Evolutionary conservation across 83 land plant species (phyloP), one percentile per base, ranked within the genome.

Genomic region (Isoetes engelmannii): DNA sequence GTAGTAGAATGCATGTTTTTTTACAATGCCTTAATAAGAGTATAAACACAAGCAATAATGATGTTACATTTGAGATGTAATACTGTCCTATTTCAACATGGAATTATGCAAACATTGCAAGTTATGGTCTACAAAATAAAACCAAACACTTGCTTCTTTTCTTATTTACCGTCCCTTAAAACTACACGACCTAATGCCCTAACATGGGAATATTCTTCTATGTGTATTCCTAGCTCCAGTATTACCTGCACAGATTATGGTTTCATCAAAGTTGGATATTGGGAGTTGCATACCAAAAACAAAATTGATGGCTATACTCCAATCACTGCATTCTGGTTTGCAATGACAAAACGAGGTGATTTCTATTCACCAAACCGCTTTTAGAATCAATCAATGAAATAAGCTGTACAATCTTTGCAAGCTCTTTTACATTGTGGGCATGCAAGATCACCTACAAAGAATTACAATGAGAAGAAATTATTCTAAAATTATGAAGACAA

Each of bases 311-410:
- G 20, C 1, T 44, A 67, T 76, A 94, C 98, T 90, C 86, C 88
- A 56, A 94, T 54, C 8, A 88, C 60, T 44, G 98, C 98, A 72
- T 84, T 87, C 69, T 94, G 98, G 68, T 88, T 94, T n/a, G 98
- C 79, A 15, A 68, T 46, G 45, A 94, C 81, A 72, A 74, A 71
- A 4, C 98, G 82, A 4, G 97, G 92, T 41, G 88, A 75, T 76
- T 80, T 61, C 82, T 86, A 45, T 85, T 67, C 7, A 79, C 78
- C 53, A 79, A 77, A 7, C 89, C 90, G 56, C 85, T 83, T 78
- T 94, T 94, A 15, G 84, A 75, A 77, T 94, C 96, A 17, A 94
- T 69, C 61, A 90, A 57, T 0, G 90, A 77, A 47, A 82, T 15
- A 49, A 90, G 75, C 68, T 80, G 79, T 42, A 67, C 76, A 47